These are phyloP conservation scores for Osmozyma mogii DNA, from an alignment of 805 yeast species.

Conservation along the genomic window DNA sequence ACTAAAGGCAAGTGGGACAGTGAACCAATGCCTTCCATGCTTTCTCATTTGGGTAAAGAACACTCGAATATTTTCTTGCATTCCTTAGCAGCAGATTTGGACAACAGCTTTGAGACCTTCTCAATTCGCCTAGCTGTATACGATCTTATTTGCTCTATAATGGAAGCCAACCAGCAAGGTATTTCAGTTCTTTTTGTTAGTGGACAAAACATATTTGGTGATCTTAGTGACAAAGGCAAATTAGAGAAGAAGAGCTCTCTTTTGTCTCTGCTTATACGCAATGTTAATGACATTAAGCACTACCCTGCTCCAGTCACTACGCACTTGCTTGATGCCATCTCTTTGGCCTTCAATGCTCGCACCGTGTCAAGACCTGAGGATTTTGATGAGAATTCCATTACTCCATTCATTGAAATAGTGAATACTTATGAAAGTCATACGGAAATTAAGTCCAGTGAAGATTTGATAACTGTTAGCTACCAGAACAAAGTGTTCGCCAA, in stretches of 20 bases:
- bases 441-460: constrained; percentile 10
- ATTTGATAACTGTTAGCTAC: constrained; percentile 37
- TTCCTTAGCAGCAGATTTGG: constrained; percentile 55
- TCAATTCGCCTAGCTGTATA: constrained; percentile 48
- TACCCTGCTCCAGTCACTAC: constrained; percentile 59
- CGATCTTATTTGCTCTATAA: constrained; percentile 57
- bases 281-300: constrained; percentile 42
- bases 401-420: constrained; percentile 26
- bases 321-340: constrained; percentile 63
- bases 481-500: constrained; percentile 54
- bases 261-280: constrained; percentile 46
- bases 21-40: constrained; percentile 62
- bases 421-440: constrained; percentile 8
- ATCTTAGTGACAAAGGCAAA: constrained; percentile 18
- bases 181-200: constrained; percentile 63
- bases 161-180: constrained; percentile 72
- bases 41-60: constrained; percentile 71
- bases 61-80: constrained; percentile 52
- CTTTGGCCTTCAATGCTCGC: constrained; percentile 75
- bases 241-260: constrained; percentile 31
- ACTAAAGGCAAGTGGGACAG: constrained; percentile 49
- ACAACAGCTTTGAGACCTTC: constrained; percentile 46
- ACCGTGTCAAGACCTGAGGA: constrained; percentile 49
- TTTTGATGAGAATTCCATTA: constrained; percentile 40
- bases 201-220: constrained; percentile 43